Evolutionary conservation across 371 early-diverging fungal genomes (phyloP), one percentile per base, ranked within the genome.

Genomic region (Chytridium lagenaria): DNA sequence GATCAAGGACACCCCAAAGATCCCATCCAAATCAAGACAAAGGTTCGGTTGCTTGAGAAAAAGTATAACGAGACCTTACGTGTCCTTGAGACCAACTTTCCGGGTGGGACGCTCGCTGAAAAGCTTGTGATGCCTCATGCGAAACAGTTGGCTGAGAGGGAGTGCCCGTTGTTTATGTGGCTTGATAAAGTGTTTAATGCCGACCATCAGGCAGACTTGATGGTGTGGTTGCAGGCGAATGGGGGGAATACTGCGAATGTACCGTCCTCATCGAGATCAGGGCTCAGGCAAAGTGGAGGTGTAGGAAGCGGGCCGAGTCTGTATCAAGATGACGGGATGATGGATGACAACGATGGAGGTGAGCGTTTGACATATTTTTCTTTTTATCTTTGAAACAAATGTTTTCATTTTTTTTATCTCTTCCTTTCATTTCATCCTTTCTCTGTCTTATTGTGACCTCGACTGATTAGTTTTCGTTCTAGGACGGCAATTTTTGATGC

Each of bases 31-130:
- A 26, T 55, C 55, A 55, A 55, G 55, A 55, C 55, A 10, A 55
- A 55, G 55, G 55, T 55, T 26, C 10, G 55, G 55, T 26, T 55
- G 55, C 55, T 55, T 16, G 55, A 55, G 26, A 55, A 26, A 26
- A 55, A 55, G 26, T 28, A 15, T 55, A 10, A 5, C 5, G 55
- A 55, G 30, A 55, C 55, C 16, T 10, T 55, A 26, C 10, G 55
- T 10, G 19, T 26, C 10, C 55, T 55, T 5, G 55, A 55, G 16
- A 10, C 26, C 10, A 10, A 55, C 10, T 55, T 55, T 26, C 23
- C 55, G 10, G 55, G 55, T 23, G 10, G 16, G 7, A 10, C 10
- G 10, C 26, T 55, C 16, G 26, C 10, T 10, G 55, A 55, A 5
- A 16, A 28, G 23, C 30, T 55, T 10, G 10, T 26, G 55, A 55